Percentiles rank a stretch among this genome's conserved stretches.
Evolutionary conservation across 257 asterid genomes (phyloP).

Genomic region (Jacaranda copaia): DNA sequence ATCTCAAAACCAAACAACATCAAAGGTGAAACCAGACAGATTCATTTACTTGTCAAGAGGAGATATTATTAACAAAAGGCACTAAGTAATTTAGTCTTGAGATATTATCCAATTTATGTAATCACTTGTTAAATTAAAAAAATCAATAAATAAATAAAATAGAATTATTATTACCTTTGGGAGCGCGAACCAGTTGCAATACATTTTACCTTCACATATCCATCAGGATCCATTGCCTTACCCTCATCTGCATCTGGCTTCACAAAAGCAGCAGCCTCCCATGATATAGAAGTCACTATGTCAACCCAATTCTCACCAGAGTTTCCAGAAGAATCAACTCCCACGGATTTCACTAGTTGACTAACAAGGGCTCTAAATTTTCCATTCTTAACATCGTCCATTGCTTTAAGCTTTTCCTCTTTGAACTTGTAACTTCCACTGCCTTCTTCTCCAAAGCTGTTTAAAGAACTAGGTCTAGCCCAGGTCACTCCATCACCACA

Average conservation of each 20-base stretch:
- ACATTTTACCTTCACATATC: slow-evolving; percentile 89
- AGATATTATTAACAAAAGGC: too few species aligned
- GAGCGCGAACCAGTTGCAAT: slow-evolving; percentile 73
- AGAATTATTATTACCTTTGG: slow-evolving; percentile 65
- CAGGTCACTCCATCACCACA: slow-evolving; percentile 66
- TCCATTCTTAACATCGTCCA: slow-evolving; percentile 77
- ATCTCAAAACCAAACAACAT: too few species aligned
- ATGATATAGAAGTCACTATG: slow-evolving; percentile 79
- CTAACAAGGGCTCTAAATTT: slow-evolving; percentile 76
- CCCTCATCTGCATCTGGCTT: slow-evolving; percentile 80
- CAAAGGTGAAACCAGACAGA: too few species aligned
- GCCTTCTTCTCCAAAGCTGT: slow-evolving; percentile 70
- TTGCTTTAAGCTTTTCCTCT: slow-evolving; percentile 70
- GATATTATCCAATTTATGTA: slow-evolving; percentile 2
- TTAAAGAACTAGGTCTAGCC: slow-evolving; percentile 70
- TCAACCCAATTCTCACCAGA: slow-evolving; percentile 70
- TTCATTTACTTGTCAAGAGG: too few species aligned
- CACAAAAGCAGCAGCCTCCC: slow-evolving; percentile 96
- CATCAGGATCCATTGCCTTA: slow-evolving; percentile 95
- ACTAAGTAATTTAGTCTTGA: too few species aligned
- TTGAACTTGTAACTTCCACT: slow-evolving; percentile 61
- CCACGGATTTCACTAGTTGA: slow-evolving; percentile 77
- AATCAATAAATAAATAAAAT: not conserved
- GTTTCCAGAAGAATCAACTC: slow-evolving; percentile 50
- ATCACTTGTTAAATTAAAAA: not conserved